Percentiles rank a stretch among this genome's conserved stretches.
Conservation (phyloP, 768 basidiomycete genomes). For the Paxillus involutus region DNA sequence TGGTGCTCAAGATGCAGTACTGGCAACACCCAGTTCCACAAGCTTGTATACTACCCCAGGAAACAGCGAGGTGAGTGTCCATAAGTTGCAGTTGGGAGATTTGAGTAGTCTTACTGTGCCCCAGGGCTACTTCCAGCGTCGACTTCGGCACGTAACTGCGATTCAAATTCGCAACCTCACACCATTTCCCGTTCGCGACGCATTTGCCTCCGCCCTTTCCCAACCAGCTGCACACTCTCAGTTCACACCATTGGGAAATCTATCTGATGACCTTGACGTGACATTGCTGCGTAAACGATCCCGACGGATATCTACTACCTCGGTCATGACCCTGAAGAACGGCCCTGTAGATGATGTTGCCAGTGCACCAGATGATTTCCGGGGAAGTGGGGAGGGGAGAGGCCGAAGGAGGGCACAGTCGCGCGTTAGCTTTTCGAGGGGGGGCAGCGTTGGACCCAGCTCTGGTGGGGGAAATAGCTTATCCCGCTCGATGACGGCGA, state of each 20-base stretch:
- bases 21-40: slow-evolving; percentile 12
- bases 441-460: slow-evolving; percentile 10
- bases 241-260: slow-evolving; percentile 52
- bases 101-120: not conserved
- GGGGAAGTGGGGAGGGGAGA: slow-evolving; percentile 28
- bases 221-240: slow-evolving; percentile 66
- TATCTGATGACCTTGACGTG: slow-evolving; percentile 72
- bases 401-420: slow-evolving; percentile 48
- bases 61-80: slow-evolving; percentile 14
- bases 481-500: slow-evolving; percentile 18
- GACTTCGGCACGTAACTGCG: slow-evolving; percentile 70
- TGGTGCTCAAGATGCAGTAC: slow-evolving; percentile 13
- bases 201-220: slow-evolving; percentile 67
- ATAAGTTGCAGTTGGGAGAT: not conserved
- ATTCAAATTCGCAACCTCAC: slow-evolving; percentile 80
- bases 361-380: slow-evolving; percentile 24
- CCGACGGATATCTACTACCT: slow-evolving; percentile 61
- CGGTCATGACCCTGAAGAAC: slow-evolving; percentile 49
- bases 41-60: slow-evolving; percentile 12
- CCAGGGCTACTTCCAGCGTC: slow-evolving; percentile 47
- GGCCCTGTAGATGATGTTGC: slow-evolving; percentile 45
- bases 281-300: slow-evolving; percentile 56
- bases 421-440: slow-evolving; percentile 39
- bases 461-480: slow-evolving; percentile 9
- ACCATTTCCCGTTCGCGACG: slow-evolving; percentile 79